Conservation (phyloP, 208 protist genomes). For the Trypanosoma grayi region DNA sequence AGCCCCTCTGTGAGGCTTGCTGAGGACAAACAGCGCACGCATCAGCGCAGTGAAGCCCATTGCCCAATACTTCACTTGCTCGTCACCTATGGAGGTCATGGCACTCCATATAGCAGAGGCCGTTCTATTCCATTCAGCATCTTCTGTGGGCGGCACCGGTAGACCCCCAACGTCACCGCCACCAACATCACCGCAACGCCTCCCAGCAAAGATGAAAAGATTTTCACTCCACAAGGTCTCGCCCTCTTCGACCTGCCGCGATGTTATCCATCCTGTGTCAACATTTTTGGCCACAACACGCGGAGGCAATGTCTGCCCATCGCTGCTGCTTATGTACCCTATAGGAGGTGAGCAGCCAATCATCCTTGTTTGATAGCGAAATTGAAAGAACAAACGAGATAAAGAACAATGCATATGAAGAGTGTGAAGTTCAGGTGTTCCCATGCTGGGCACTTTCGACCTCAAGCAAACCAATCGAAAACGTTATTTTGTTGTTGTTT, state of each 20-base stretch:
- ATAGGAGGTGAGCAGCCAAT: constrained; percentile 71
- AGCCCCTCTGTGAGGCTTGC: background rate
- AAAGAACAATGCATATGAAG: constrained; percentile 4
- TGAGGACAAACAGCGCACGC: background rate
- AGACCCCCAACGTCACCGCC: background rate
- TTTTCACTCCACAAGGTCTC: constrained; percentile 12
- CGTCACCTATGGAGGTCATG: constrained; percentile 11
- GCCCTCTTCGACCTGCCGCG: constrained; percentile 3
- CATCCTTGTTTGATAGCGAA: constrained; percentile 58
- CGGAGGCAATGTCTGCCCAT: constrained; percentile 16
- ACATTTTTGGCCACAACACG: background rate
- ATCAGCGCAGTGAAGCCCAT: constrained; percentile 13
- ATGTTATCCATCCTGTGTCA: background rate
- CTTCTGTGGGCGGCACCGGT: background rate
- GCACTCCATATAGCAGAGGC: background rate
- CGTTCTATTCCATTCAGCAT: constrained; percentile 12
- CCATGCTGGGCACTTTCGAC: too few relatives aligned
- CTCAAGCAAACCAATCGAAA: too few relatives aligned
- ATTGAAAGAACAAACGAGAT: too few relatives aligned
- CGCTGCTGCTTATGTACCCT: constrained; percentile 6
- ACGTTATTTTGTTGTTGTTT: too few relatives aligned
- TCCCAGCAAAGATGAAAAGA: constrained; percentile 13
- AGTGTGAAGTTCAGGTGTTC: background rate
- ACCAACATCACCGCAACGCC: background rate
- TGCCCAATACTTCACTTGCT: constrained; percentile 6